Conservation (phyloP, 2,329 filamentous ascomycete genomes). For the Ceratocystis huliohia region DNA sequence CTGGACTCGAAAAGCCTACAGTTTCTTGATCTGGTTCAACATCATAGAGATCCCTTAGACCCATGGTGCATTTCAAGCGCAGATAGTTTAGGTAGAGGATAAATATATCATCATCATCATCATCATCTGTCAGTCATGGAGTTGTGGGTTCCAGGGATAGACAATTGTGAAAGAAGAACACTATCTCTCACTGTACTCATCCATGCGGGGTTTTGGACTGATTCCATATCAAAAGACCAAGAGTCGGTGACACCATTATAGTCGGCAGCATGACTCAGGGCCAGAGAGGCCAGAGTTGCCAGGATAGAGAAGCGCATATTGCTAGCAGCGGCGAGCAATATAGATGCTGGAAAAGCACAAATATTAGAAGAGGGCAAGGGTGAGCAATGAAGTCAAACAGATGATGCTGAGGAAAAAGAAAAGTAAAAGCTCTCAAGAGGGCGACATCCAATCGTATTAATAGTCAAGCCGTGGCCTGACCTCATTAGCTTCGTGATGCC, state of each 20-base stretch:
- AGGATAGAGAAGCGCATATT: not conserved
- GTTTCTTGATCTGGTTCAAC: too few species aligned
- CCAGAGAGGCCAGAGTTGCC: not conserved
- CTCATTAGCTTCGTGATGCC: constrained; percentile 28
- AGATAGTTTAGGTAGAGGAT: too few species aligned
- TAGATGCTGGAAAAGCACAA: not conserved
- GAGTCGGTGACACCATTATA: not conserved
- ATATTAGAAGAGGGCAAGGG: not conserved
- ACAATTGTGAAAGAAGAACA: constrained; percentile 32
- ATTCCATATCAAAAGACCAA: constrained; percentile 32
- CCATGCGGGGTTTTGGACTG: constrained; percentile 30
- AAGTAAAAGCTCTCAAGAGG: not conserved
- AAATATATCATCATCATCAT: too few species aligned
- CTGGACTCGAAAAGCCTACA: too few species aligned
- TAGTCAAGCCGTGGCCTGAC: constrained; percentile 22
- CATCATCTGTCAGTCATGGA: constrained; percentile 43
- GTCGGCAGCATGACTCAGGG: not conserved
- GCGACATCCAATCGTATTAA: not conserved
- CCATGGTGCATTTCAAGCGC: too few species aligned
- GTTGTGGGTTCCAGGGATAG: constrained; percentile 42
- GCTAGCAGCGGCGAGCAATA: not conserved
- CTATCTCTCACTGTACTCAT: constrained; percentile 34
- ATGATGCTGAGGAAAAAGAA: not conserved
- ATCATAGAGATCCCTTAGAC: too few species aligned
- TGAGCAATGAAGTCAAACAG: not conserved